Evolutionary conservation across 805 yeast species (phyloP), one percentile per base, ranked within the genome.

Genomic region (Barnettozyma salicaria): DNA sequence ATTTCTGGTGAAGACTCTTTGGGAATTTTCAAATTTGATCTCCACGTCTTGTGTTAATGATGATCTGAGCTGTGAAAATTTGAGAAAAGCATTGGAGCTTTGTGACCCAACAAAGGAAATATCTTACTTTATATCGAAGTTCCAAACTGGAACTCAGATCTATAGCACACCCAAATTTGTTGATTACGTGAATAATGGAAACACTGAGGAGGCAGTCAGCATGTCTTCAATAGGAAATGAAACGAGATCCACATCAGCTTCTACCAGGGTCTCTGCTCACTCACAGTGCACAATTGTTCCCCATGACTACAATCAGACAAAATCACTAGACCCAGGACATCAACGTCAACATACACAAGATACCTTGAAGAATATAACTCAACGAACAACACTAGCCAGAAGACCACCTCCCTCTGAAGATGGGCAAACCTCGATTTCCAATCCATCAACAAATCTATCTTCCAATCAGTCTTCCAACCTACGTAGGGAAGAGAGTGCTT

Each of bases 31-130:
- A 32, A 86, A 86, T 58, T 68, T 78, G 27, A 66, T 83, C 7
- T 83, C 94, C 7, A 69, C 85, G 0, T 67, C 78, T 3, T 87
- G 95, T 54, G 89, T 86, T 22, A 74, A 76, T 30, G 83, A 80
- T 50, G 96, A 87, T 53, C 80, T 76, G 43, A 70, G 82, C 8
- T 84, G 82, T 39, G 96, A 87, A 52, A 66, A 66, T 36, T 72
- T 88, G 11, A 70, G 96, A 39, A 55, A 76, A 7, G 58, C 74
- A 3, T 66, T 86, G 36, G 95, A 88, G 41, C 69, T 72, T 34
- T 79, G 88, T 47, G 80, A 76, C 14, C 74, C 84, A 7, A 62
- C 63, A 3, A 62, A 61, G 14, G 95, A 86, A 45, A 62, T 83
- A 16, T 63, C 64, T 20, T 56, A 59, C 3, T 84, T 77, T 56